Percentiles rank a stretch among this genome's conserved stretches.
Conservation (phyloP, 2,329 filamentous ascomycete genomes). For the Fusarium equiseti region DNA sequence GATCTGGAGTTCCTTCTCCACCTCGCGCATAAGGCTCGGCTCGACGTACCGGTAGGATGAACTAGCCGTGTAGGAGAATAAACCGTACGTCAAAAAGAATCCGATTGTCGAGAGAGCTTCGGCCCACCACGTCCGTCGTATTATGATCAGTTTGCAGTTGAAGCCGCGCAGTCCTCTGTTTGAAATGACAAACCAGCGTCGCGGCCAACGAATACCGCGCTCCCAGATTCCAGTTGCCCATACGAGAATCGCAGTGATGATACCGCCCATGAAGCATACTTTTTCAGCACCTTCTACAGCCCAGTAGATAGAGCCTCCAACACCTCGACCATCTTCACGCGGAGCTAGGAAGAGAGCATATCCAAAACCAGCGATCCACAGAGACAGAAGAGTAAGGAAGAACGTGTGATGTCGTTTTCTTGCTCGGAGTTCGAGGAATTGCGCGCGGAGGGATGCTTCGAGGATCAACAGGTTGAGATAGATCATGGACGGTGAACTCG, state of each 20-base stretch:
- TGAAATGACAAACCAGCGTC: conserved; percentile 88
- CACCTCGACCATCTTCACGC: conserved; percentile 90
- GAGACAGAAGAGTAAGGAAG: conserved; percentile 81
- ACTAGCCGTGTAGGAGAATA: conserved; percentile 75
- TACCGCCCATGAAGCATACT: conserved; percentile 89
- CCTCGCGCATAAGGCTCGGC: conserved; percentile 68
- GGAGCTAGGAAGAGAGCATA: conserved; percentile 95
- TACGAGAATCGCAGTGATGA: conserved; percentile 86
- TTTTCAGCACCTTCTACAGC: conserved; percentile 91
- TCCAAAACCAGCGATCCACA: conserved; percentile 87
- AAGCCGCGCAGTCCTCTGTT: conserved; percentile 91
- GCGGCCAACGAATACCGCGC: conserved; percentile 91
- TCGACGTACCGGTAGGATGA: conserved; percentile 84
- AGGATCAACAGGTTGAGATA: conserved; percentile 98
- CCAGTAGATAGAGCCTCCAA: conserved; percentile 97
- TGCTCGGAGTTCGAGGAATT: conserved; percentile 90
- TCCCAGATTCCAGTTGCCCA: conserved; percentile 98
- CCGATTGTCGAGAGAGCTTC: conserved; percentile 79
- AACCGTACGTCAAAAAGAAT: conserved; percentile 82
- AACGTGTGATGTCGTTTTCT: conserved; percentile 93
- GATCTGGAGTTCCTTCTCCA: conserved; percentile 69
- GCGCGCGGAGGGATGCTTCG: conserved; percentile 90
- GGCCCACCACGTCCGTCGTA: conserved; percentile 83
- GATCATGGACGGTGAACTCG: conserved; percentile 94
- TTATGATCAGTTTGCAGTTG: conserved; percentile 95